Base-by-base conservation (phyloP, 78 protist species). In the Guillardia theta region DNA sequence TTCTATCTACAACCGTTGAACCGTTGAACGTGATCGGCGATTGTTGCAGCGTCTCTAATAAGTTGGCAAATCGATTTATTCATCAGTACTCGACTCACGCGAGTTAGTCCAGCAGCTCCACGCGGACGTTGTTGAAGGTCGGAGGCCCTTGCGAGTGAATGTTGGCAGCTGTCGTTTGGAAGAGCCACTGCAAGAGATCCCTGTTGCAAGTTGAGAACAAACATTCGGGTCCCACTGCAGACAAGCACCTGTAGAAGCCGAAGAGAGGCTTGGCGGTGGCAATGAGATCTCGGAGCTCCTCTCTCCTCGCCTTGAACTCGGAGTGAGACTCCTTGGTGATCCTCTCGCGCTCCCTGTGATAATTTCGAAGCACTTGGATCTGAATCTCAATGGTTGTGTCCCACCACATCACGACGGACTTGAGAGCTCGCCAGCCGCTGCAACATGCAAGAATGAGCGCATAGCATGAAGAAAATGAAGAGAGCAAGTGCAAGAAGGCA, bases 311-410 rank as follows among this genome's bases (percentile, higher is more conserved):
- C 90, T 78, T 78, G 90, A 78, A 78, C 90, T 78, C 90, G 37
- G 90, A 78, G 48, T 78, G 90, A 30, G 90, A 78, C 50, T 78
- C 90, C 50, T 78, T 78, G 48, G 90, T 78, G 90, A 78, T 78
- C 53, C 90, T 46, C 90, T 78, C 90, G 33, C 90, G 90, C 90
- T 78, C 90, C 6, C 90, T 46, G 48, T 78, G 90, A 48, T 78
- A 78, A 48, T 78, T 78, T 27, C 90, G 90, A 45, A 78, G 50
- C 90, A 78, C 90, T 19, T 78, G 90, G 8, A 78, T 78, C 50
- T 78, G 90, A 10, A 78, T 78, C 50, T 78, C 90, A 1, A 78
- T 78, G 48, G 90, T 78, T 46, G 90, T 78, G 50, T 78, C 90
- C 90, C 90, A 78, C 90, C 90, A 78, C 48, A 44, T 12, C 44